Conservation (phyloP, 495 filamentous ascomycete species). For the Daldinia childiae region DNA sequence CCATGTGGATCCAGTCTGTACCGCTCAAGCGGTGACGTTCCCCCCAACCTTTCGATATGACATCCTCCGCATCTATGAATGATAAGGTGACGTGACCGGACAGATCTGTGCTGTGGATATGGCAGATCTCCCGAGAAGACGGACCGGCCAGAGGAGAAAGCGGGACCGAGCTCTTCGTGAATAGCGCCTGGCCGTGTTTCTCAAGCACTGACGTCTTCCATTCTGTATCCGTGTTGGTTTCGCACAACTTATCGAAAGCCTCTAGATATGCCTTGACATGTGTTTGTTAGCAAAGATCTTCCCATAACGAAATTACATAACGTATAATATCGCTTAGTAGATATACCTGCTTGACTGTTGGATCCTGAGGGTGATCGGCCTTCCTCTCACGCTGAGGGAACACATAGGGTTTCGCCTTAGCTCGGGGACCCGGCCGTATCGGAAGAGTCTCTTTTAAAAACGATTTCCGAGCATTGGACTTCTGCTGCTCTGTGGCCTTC, state of each 20-base stretch:
- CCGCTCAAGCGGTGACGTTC: conserved; percentile 80
- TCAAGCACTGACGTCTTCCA: conserved; percentile 73
- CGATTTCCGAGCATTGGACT: conserved; percentile 20
- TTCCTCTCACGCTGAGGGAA: conserved; percentile 39
- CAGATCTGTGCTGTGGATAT: conserved; percentile 76
- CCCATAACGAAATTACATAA: background rate
- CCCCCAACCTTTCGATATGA: conserved; percentile 86
- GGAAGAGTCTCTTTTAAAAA: conserved; percentile 31
- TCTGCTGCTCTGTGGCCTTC: conserved; percentile 34
- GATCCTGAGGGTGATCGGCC: conserved; percentile 26
- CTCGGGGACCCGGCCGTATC: conserved; percentile 26
- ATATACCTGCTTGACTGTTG: conserved; percentile 23
- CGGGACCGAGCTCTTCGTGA: conserved; percentile 53
- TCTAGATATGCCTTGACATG: conserved; percentile 35
- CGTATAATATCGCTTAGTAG: no score
- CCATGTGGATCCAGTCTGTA: conserved; percentile 49
- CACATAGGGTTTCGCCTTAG: conserved; percentile 25
- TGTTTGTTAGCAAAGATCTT: conserved; percentile 1
- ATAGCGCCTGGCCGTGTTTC: conserved; percentile 78
- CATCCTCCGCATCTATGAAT: conserved; percentile 75
- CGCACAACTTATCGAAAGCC: conserved; percentile 60
- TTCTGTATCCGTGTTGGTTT: conserved; percentile 54
- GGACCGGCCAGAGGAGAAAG: conserved; percentile 63
- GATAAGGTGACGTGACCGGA: conserved; percentile 78
- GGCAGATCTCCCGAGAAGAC: conserved; percentile 75